Evolutionary conservation across 768 basidiomycete genomes (phyloP).

Genomic region (Boletales sp.): DNA sequence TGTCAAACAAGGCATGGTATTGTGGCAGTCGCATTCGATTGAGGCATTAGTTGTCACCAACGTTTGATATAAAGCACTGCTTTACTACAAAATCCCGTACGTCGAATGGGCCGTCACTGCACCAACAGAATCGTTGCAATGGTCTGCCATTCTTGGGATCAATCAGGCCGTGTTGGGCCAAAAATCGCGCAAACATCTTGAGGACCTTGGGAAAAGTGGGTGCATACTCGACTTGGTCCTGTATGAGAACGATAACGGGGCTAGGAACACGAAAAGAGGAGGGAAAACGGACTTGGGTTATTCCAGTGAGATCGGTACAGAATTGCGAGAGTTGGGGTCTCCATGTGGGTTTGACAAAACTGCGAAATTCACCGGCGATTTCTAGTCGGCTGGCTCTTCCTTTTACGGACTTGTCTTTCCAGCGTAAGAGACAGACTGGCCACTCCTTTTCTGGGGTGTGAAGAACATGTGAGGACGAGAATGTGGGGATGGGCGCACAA

Average conservation of each 20-base stretch:
- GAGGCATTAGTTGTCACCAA: conserved; percentile 28
- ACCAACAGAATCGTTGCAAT: conserved; percentile 72
- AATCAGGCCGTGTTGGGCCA: conserved; percentile 68
- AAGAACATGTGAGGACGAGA: background rate
- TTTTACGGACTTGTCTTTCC: conserved; percentile 60
- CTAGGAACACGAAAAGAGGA: background rate
- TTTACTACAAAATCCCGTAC: conserved; percentile 83
- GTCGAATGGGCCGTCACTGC: conserved; percentile 81
- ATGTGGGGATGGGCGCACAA: conserved; percentile 50
- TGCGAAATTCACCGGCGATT: conserved; percentile 78
- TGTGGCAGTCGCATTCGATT: conserved; percentile 6
- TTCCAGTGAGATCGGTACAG: conserved; percentile 85
- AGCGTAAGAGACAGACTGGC: conserved; percentile 84
- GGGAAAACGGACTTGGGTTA: conserved; percentile 71
- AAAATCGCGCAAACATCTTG: conserved; percentile 57
- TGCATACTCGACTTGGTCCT: conserved; percentile 79
- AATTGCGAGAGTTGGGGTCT: conserved; percentile 75
- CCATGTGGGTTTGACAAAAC: conserved; percentile 88
- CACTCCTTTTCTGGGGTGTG: conserved; percentile 62
- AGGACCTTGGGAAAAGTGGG: conserved; percentile 74
- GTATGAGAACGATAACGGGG: conserved; percentile 9
- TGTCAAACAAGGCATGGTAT: conserved; percentile 26
- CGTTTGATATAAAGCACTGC: conserved; percentile 85
- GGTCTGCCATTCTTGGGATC: conserved; percentile 53
- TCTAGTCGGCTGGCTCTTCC: conserved; percentile 56